Base-by-base conservation (phyloP, 768 basidiomycete species). In the Xanthoconium purpureum region DNA sequence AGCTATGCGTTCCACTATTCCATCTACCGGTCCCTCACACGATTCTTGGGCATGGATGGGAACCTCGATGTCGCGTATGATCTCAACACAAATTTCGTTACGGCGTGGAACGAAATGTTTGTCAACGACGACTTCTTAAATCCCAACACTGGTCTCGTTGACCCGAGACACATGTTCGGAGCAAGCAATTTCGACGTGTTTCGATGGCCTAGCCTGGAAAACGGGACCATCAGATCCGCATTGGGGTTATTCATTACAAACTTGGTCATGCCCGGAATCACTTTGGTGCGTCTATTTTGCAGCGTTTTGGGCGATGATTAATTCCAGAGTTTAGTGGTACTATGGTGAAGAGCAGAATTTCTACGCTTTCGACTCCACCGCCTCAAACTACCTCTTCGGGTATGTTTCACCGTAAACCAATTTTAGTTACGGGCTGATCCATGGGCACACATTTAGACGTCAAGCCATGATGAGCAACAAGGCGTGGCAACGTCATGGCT, bases 41-140 rank as follows among this genome's bases (percentile, higher is more conserved):
- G 94, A 48, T 92, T 94, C 77, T 80, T 96, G 46, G 94, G 94
- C 51, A 95, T 96, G 93, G 94, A 97, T 67, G 94, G 94, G 64
- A 96, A 97, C 69, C 78, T 97, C 35, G 81, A 88, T 58, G 94
- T 93, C 51, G 94, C 91, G 11, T 95, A 88, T 71, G 94, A 97
- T 66, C 74, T 92, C 32, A 79, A 85, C 63, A 72, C 77, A 69
- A 91, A 96, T 73, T 94, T 96, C 64, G 76, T 94, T 73, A 87
- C 85, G 0, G 87, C 91, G 0, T 97, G 94, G 94, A 93, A 94
- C 68, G 75, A 92, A 71, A 93, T 96, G 84, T 88, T 93, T 64
- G 84, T 91, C 64, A 80, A 84, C 70, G 86, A 96, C 66, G 94
- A 97, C 65, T 87, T 96, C 63, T 57, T 96, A 49, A 95, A 96